These are phyloP conservation scores for Tilletiaria anomala DNA, from an alignment of 1,284 basidiomycete species.

Conservation along the genomic window DNA sequence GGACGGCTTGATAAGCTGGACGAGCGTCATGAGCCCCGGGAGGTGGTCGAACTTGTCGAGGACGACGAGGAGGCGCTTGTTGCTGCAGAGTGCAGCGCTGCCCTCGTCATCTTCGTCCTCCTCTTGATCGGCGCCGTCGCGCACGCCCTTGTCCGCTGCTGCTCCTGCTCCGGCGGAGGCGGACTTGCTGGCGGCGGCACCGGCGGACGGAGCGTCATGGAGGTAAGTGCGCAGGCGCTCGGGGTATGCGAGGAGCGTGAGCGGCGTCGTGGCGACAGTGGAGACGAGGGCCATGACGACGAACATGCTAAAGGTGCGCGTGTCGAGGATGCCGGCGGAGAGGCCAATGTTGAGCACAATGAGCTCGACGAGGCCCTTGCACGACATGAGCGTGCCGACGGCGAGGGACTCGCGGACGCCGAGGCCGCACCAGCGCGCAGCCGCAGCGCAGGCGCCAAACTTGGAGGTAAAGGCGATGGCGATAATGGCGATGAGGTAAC, in stretches of 20 bases:
- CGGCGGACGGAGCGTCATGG: too few species aligned
- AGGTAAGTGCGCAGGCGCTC: slow-evolving; percentile 26
- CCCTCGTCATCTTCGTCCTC: slow-evolving; percentile 6
- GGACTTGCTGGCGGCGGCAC: too few species aligned
- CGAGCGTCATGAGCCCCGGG: slow-evolving; percentile 46
- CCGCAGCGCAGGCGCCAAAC: slow-evolving; percentile 45
- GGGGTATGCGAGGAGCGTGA: slow-evolving; percentile 64
- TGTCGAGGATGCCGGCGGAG: slow-evolving; percentile 60
- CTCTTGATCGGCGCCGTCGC: slow-evolving; percentile 1
- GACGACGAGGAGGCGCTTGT: slow-evolving; percentile 57
- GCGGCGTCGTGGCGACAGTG: slow-evolving; percentile 77
- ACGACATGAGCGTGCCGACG: slow-evolving; percentile 79
- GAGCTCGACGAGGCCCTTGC: slow-evolving; percentile 63
- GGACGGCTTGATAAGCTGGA: slow-evolving; percentile 43
- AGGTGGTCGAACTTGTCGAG: slow-evolving; percentile 84
- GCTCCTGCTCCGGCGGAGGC: too few species aligned
- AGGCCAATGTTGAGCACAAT: slow-evolving; percentile 87
- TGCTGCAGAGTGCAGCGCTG: slow-evolving; percentile 3
- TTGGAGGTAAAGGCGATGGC: slow-evolving; percentile 68
- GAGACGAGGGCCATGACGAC: slow-evolving; percentile 72
- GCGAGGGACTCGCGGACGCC: slow-evolving; percentile 64
- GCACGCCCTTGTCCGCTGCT: too few species aligned
- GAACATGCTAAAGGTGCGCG: slow-evolving; percentile 61
- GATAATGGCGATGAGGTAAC: slow-evolving; percentile 66
- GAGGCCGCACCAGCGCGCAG: slow-evolving; percentile 57